Evolutionary conservation across 2,329 filamentous ascomycete genomes (phyloP).

Genomic region (Phaeosphaeriaceae sp.): DNA sequence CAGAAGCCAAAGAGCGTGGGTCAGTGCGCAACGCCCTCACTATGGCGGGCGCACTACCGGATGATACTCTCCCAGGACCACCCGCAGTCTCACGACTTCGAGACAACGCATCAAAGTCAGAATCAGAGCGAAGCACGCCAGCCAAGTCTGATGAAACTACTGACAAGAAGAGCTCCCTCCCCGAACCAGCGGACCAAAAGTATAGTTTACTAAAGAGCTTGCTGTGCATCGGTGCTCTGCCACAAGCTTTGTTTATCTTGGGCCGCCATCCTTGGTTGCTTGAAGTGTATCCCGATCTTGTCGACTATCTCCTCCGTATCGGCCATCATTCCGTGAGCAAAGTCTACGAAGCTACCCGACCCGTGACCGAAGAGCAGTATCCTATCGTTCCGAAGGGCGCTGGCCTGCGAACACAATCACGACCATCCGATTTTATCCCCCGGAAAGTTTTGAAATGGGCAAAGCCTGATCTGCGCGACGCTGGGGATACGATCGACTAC

Average conservation of each 20-base stretch:
- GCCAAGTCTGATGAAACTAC: slow-evolving; percentile 50
- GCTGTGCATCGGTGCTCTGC: slow-evolving; percentile 88
- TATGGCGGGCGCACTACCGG: slow-evolving; percentile 83
- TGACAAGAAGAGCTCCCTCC: slow-evolving; percentile 59
- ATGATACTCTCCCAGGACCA: slow-evolving; percentile 72
- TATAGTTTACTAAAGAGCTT: slow-evolving; percentile 82
- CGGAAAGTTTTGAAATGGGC: slow-evolving; percentile 82
- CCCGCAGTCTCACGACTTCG: slow-evolving; percentile 51
- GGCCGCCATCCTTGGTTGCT: slow-evolving; percentile 93
- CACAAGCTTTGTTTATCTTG: slow-evolving; percentile 90
- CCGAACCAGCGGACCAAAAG: slow-evolving; percentile 87
- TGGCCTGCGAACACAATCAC: slow-evolving; percentile 66
- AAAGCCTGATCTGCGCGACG: slow-evolving; percentile 77
- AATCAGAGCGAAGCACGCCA: slow-evolving; percentile 54
- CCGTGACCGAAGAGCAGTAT: slow-evolving; percentile 52
- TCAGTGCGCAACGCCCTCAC: slow-evolving; percentile 80
- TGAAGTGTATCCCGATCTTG: slow-evolving; percentile 81
- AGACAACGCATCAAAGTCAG: slow-evolving; percentile 59
- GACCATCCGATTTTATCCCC: slow-evolving; percentile 63
- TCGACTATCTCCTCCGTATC: slow-evolving; percentile 83
- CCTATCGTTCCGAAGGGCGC: slow-evolving; percentile 50
- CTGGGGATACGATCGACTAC: slow-evolving; percentile 77
- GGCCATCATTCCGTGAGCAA: slow-evolving; percentile 82
- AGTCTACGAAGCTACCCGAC: slow-evolving; percentile 66
- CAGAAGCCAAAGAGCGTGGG: slow-evolving; percentile 74